Evolutionary conservation across 768 basidiomycete genomes (phyloP).

Genomic region (Cubamyces lactineus): DNA sequence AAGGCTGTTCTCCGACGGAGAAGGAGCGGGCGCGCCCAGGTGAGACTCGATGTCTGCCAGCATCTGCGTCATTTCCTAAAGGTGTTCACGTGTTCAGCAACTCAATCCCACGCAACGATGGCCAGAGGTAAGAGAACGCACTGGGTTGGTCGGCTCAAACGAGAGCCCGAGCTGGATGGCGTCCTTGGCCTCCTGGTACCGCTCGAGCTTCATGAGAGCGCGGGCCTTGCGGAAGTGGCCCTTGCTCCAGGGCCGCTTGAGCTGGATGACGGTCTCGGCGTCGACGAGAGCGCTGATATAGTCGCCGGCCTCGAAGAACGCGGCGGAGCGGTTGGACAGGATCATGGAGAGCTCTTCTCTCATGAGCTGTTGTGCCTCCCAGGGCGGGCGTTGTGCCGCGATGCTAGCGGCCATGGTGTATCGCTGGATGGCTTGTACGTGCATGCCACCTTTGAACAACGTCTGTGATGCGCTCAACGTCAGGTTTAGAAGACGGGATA

Average conservation of each 20-base stretch:
- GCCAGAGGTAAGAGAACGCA: conserved; percentile 30
- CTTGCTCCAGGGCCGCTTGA: conserved; percentile 91
- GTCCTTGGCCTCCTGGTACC: conserved; percentile 76
- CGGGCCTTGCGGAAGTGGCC: conserved; percentile 95
- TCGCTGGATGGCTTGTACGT: conserved; percentile 69
- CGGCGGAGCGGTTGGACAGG: conserved; percentile 90
- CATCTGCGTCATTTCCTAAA: conserved; percentile 29
- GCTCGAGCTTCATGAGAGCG: conserved; percentile 75
- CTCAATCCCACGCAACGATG: not conserved
- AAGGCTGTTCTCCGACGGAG: conserved; percentile 2
- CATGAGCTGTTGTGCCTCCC: conserved; percentile 83
- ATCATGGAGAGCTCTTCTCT: conserved; percentile 91
- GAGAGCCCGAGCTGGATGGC: conserved; percentile 82
- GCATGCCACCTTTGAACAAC: conserved; percentile 76
- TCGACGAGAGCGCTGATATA: conserved; percentile 80
- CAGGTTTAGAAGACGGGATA: not conserved
- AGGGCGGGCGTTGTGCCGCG: conserved; percentile 81
- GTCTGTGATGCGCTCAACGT: conserved; percentile 46
- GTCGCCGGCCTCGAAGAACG: conserved; percentile 78
- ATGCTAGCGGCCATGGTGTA: conserved; percentile 81
- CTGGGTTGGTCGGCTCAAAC: conserved; percentile 74
- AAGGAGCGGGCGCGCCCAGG: not conserved
- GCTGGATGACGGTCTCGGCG: conserved; percentile 84
- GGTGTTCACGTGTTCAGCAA: not conserved
- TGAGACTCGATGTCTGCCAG: conserved; percentile 24